These are phyloP conservation scores for Suillus discolor DNA, from an alignment of 768 basidiomycete species.

Conservation along the genomic window DNA sequence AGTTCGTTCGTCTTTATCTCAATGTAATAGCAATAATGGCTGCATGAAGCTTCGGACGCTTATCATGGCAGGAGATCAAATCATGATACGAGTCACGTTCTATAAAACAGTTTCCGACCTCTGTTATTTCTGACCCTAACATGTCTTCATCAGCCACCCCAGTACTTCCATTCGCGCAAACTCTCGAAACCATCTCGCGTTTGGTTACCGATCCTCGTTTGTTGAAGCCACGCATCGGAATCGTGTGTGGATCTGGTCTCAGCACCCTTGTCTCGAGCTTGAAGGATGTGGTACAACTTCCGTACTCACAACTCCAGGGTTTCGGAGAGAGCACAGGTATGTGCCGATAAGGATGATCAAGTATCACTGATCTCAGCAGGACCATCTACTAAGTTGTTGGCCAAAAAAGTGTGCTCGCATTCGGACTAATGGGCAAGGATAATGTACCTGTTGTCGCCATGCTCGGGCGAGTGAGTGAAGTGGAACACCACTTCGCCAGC, in stretches of 20 bases:
- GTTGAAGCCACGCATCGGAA: slow-evolving; percentile 67
- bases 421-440: slow-evolving; percentile 69
- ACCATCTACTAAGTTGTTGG: slow-evolving; percentile 60
- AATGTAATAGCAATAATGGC: neutral
- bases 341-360: slow-evolving; percentile 11
- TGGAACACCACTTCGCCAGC: neutral
- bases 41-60: neutral
- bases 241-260: slow-evolving; percentile 87
- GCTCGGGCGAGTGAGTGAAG: slow-evolving; percentile 72
- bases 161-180: slow-evolving; percentile 6
- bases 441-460: slow-evolving; percentile 86
- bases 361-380: neutral
- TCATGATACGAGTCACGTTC: neutral
- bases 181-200: slow-evolving; percentile 5
- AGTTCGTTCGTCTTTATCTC: neutral
- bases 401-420: slow-evolving; percentile 79
- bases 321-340: slow-evolving; percentile 79
- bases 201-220: slow-evolving; percentile 36
- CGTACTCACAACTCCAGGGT: slow-evolving; percentile 70
- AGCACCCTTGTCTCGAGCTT: slow-evolving; percentile 70
- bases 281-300: slow-evolving; percentile 57
- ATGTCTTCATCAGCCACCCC: slow-evolving; percentile 1
- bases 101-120: neutral
- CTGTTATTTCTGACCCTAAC: neutral
- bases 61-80: neutral